A percentile compares a stretch with the other conserved stretches of the same genome.
Conservation (phyloP, 345 rosid genomes). For the Salix purpurea region DNA sequence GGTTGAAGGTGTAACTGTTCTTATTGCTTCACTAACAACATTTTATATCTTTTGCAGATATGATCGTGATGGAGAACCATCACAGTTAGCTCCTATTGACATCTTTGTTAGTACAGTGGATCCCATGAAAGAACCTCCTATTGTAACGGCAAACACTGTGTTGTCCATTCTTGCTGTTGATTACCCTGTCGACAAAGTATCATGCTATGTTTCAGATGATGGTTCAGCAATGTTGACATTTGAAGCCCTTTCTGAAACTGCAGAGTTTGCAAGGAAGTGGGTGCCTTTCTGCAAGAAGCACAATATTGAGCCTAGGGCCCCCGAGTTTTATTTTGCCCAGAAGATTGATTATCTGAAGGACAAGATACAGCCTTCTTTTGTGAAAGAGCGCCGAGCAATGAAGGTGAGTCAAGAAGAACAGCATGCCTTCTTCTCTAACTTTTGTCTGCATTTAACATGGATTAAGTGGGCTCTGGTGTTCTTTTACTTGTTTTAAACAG, state of each 20-base stretch:
- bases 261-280: slow-evolving; percentile 99
- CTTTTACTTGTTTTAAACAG: background rate
- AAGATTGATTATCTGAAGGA: slow-evolving; percentile 98
- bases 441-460: background rate
- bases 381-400: slow-evolving; percentile 97
- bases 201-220: slow-evolving; percentile 98
- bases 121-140: slow-evolving; percentile 97
- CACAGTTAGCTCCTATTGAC: slow-evolving; percentile 90
- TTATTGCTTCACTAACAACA: slow-evolving; percentile 1
- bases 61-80: slow-evolving; percentile 98
- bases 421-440: background rate
- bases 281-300: slow-evolving; percentile 99
- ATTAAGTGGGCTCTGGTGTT: background rate
- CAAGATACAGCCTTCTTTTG: slow-evolving; percentile 97
- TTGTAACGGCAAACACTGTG: slow-evolving; percentile 94
- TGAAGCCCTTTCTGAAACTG: slow-evolving; percentile 97
- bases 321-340: slow-evolving; percentile 96
- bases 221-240: slow-evolving; percentile 99
- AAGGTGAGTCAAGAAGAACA: slow-evolving; percentile 51
- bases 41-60: slow-evolving; percentile 44
- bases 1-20: background rate
- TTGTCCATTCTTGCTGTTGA: slow-evolving; percentile 96
- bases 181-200: slow-evolving; percentile 98
- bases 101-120: slow-evolving; percentile 99
- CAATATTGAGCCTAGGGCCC: slow-evolving; percentile 95